Percentiles rank a stretch among this genome's conserved stretches.
phyloP scores from a whole-genome alignment of 768 basidiomycete genomes.

The Phallus indusiatus region DNA sequence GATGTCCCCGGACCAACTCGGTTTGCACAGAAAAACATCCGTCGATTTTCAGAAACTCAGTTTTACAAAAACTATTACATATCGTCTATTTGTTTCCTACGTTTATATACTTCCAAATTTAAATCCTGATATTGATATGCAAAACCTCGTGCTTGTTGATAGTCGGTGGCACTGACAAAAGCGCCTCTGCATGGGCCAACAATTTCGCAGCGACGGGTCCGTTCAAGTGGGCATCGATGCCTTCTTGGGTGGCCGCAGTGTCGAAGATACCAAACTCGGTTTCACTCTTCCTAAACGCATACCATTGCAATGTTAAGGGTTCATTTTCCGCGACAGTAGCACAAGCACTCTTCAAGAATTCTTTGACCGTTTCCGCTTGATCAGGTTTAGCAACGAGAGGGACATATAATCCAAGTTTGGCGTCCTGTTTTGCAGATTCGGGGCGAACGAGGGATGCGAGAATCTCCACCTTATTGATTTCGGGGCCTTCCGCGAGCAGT shows the following conservation, averaged over 20 bases:
- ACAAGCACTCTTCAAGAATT: slow-evolving; percentile 26
- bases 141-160: slow-evolving; percentile 26
- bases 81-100: not conserved
- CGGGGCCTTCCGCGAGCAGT: slow-evolving; percentile 21
- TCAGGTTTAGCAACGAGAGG: slow-evolving; percentile 27
- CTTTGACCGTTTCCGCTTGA: slow-evolving; percentile 25
- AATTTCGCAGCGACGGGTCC: slow-evolving; percentile 28
- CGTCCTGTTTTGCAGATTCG: slow-evolving; percentile 8
- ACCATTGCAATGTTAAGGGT: slow-evolving; percentile 27
- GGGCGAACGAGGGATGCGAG: slow-evolving; percentile 25
- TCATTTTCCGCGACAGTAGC: slow-evolving; percentile 26
- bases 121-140: slow-evolving; percentile 20
- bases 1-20: no score
- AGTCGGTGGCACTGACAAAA: slow-evolving; percentile 23
- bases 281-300: slow-evolving; percentile 28
- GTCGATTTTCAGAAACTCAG: no score
- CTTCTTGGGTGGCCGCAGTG: slow-evolving; percentile 27
- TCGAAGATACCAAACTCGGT: slow-evolving; percentile 31
- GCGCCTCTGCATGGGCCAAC: slow-evolving; percentile 23
- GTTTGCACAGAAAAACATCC: no score
- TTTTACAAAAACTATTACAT: no score
- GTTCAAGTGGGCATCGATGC: slow-evolving; percentile 23
- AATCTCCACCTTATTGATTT: slow-evolving; percentile 20
- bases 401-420: slow-evolving; percentile 24
- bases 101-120: not conserved